phyloP scores from a whole-genome alignment of 2,329 filamentous ascomycete genomes.

The Arthrobotrys iridis region DNA sequence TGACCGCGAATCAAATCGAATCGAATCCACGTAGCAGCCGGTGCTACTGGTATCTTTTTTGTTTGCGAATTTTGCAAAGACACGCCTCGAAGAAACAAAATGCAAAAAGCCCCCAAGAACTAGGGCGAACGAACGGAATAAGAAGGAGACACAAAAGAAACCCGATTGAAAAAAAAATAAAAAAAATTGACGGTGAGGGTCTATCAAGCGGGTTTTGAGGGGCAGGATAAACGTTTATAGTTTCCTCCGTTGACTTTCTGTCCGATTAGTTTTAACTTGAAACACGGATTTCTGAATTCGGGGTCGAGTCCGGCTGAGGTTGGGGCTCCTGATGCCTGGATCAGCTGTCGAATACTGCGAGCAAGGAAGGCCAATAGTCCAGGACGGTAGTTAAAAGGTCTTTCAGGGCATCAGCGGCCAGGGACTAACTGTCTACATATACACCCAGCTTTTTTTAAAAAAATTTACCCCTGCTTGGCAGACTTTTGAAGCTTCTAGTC shows the following conservation, averaged over 20 bases:
- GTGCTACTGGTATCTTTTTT: conserved; percentile 6
- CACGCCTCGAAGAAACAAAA: neutral
- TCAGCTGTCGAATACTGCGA: neutral
- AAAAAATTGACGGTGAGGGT: neutral
- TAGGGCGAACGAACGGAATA: neutral
- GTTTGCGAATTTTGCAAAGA: neutral
- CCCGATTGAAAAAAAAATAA: neutral
- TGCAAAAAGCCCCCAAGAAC: neutral
- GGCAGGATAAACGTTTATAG: conserved; percentile 23
- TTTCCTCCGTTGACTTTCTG: conserved; percentile 18
- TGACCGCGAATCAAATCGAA: neutral
- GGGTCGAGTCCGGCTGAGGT: conserved; percentile 30
- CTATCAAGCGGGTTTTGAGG: neutral
- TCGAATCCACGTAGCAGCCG: conserved; percentile 34
- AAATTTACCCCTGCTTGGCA: conserved; percentile 42
- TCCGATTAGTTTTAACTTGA: conserved; percentile 48
- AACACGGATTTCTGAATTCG: conserved; percentile 31
- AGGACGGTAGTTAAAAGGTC: conserved; percentile 7
- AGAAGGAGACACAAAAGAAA: conserved; percentile 18
- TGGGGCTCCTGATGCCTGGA: conserved; percentile 16
- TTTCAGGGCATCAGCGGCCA: conserved; percentile 1
- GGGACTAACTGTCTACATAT: conserved; percentile 5
- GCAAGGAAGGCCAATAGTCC: neutral
- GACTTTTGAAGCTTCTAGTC: neutral
- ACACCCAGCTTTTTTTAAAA: neutral